These are phyloP conservation scores for Chaetomiaceae sp. DNA, from an alignment of 2,329 filamentous ascomycete genomes.

Conservation along the genomic window DNA sequence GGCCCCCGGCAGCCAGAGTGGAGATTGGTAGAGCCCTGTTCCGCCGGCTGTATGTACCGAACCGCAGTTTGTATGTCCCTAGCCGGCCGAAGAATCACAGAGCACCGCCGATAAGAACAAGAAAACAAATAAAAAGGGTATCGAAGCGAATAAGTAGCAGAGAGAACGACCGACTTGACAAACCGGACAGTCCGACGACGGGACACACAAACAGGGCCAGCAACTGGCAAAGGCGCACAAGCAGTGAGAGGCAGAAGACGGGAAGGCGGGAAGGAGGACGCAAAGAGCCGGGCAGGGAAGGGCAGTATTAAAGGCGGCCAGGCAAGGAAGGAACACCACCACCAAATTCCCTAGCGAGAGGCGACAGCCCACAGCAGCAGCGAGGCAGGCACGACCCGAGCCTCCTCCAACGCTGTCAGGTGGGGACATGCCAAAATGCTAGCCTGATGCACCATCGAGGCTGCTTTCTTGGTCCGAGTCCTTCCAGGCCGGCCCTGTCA, in stretches of 20 bases:
- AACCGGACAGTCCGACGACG: constrained; percentile 8
- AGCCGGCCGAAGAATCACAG: constrained; percentile 21
- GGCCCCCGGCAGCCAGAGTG: constrained; percentile 3
- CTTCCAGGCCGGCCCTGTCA: no score
- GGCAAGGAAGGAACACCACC: not conserved
- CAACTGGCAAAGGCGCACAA: constrained; percentile 14
- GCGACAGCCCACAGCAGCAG: not conserved
- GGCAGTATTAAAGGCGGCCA: not conserved
- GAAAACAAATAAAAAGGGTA: constrained; percentile 3
- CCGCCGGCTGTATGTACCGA: constrained; percentile 20
- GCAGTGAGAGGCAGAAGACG: constrained; percentile 3
- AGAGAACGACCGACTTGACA: constrained; percentile 23
- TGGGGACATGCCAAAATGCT: constrained; percentile 17
- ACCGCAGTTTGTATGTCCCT: constrained; percentile 19
- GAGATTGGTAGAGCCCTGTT: constrained; percentile 6
- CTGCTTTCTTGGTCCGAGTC: not conserved
- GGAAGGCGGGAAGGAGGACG: constrained; percentile 4
- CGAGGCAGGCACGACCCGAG: constrained; percentile 11
- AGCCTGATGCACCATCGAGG: constrained; percentile 10
- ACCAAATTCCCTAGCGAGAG: no score
- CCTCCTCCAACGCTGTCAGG: constrained; percentile 10
- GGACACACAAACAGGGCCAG: constrained; percentile 13
- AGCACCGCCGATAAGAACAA: constrained; percentile 6
- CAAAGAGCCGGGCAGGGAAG: constrained; percentile 2
- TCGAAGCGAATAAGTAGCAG: constrained; percentile 5